Conservation (phyloP, 2,329 filamentous ascomycete species). For the Boeremia exigua region DNA sequence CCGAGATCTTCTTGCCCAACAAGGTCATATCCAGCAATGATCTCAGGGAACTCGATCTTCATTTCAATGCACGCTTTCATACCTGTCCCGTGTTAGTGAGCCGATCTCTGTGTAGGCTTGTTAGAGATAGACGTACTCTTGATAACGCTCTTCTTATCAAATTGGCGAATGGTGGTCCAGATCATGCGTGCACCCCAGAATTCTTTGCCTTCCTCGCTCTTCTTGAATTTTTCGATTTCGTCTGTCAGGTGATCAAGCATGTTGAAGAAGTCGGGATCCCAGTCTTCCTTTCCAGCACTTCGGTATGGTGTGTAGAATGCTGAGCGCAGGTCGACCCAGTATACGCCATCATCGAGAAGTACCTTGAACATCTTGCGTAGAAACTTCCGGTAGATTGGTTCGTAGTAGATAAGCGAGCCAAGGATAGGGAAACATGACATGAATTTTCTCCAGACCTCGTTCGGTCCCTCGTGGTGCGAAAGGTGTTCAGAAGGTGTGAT, state of each 20-base stretch:
- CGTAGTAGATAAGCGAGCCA: constrained; percentile 80
- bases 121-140: constrained; percentile 56
- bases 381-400: constrained; percentile 84
- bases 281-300: constrained; percentile 66
- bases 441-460: constrained; percentile 87
- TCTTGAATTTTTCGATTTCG: constrained; percentile 77
- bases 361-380: constrained; percentile 73
- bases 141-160: constrained; percentile 69
- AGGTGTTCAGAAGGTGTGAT: constrained; percentile 76
- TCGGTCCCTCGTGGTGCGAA: constrained; percentile 80
- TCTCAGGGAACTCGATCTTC: constrained; percentile 77
- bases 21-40: constrained; percentile 87
- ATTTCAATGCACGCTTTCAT: constrained; percentile 89
- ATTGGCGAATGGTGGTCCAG: constrained; percentile 76
- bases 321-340: constrained; percentile 81
- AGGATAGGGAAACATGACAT: constrained; percentile 74
- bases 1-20: constrained; percentile 87
- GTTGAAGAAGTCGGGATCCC: constrained; percentile 71
- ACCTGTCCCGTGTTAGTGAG: constrained; percentile 33
- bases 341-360: constrained; percentile 80
- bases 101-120: too few species aligned
- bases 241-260: constrained; percentile 78
- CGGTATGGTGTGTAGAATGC: constrained; percentile 77
- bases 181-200: constrained; percentile 90
- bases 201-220: constrained; percentile 69